phyloP scores from a whole-genome alignment of 352 stramenopile species.

The Bremia lactucae region DNA sequence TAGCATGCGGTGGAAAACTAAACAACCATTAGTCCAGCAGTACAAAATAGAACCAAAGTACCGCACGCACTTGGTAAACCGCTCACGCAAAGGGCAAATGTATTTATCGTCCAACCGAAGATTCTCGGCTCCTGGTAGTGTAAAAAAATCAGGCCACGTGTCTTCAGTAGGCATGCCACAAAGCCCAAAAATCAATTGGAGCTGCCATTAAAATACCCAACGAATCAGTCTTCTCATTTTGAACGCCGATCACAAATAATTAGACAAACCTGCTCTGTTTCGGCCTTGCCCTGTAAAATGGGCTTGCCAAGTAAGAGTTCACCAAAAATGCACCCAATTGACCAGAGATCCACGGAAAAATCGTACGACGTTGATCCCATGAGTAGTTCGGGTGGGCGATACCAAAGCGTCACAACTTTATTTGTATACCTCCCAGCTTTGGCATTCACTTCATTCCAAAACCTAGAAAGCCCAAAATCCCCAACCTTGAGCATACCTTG shows the following conservation, averaged over 20 bases:
- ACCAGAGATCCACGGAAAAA: conserved; percentile 91
- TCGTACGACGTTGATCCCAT: conserved; percentile 89
- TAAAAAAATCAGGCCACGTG: conserved; percentile 71
- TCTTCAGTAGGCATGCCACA: conserved; percentile 69
- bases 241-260: not conserved
- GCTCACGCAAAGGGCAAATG: conserved; percentile 49
- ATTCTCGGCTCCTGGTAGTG: conserved; percentile 53
- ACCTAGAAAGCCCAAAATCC: conserved; percentile 74
- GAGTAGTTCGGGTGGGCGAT: conserved; percentile 88
- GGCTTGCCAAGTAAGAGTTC: conserved; percentile 70
- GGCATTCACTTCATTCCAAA: conserved; percentile 79
- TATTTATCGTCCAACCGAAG: conserved; percentile 74
- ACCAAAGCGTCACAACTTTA: conserved; percentile 94
- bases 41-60: not conserved
- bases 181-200: conserved; percentile 74
- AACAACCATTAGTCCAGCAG: not conserved
- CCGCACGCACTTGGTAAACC: conserved; percentile 71
- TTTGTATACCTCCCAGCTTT: conserved; percentile 86
- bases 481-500: conserved; percentile 75
- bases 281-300: conserved; percentile 74
- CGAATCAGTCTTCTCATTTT: too few relatives aligned
- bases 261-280: conserved; percentile 66
- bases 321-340: conserved; percentile 84
- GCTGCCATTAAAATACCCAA: conserved; percentile 12
- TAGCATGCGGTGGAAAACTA: conserved; percentile 60